Evolutionary conservation across 768 basidiomycete species (phyloP).

Genomic region (Kwoniella heveanensis): DNA sequence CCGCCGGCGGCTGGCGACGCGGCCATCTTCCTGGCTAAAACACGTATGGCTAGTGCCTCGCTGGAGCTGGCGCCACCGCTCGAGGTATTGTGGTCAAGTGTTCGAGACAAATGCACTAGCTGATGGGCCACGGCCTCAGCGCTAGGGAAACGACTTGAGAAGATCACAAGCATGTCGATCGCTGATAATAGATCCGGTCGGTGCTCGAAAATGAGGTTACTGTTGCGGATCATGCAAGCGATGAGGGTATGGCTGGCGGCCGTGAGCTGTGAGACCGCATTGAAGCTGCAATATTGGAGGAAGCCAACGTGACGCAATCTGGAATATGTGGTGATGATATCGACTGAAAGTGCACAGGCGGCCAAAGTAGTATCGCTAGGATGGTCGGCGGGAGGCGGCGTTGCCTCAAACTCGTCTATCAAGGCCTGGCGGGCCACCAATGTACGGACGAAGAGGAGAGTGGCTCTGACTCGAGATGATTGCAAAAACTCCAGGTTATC

Average conservation of each 20-base stretch:
- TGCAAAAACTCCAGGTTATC: conserved; percentile 10
- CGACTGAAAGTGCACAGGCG: conserved; percentile 13
- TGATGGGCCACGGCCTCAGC: conserved; percentile 8
- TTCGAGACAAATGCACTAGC: conserved; percentile 8
- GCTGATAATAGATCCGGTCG: conserved; percentile 15
- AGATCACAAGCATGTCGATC: conserved; percentile 14
- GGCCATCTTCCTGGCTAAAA: conserved; percentile 15
- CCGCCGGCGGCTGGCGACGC: conserved; percentile 5
- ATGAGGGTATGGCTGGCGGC: conserved; percentile 21
- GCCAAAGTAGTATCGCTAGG: conserved; percentile 10
- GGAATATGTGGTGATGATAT: conserved; percentile 16
- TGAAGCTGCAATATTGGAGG: conserved; percentile 18
- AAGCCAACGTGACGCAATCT: conserved; percentile 11
- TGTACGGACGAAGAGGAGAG: conserved; percentile 13
- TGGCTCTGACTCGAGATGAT: conserved; percentile 8
- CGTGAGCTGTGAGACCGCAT: conserved; percentile 11
- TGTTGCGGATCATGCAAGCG: conserved; percentile 12
- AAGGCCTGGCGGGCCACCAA: conserved; percentile 13
- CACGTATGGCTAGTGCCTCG: conserved; percentile 10
- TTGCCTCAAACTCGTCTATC: conserved; percentile 15
- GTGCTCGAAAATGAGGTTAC: conserved; percentile 8
- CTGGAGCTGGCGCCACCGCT: conserved; percentile 2
- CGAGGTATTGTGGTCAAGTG: conserved; percentile 2
- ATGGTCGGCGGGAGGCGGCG: background rate
- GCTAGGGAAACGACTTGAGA: conserved; percentile 6